Evolutionary conservation across 768 basidiomycete genomes (phyloP).

Genomic region (Rhodotorula graminis): DNA sequence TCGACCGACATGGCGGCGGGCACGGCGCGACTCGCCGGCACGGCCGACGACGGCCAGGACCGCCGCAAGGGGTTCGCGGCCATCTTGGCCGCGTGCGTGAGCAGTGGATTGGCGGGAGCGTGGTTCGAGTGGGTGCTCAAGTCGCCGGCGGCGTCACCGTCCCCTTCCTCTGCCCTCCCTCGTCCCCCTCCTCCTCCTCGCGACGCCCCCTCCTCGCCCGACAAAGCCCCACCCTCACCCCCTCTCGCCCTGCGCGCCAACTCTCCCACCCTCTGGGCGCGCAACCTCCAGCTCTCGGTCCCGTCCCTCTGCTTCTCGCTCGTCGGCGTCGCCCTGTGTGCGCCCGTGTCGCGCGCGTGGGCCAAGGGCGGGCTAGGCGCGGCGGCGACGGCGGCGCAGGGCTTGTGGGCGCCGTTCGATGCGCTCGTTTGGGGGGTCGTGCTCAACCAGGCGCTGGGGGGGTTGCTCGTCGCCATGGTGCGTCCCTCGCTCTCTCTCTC

Average conservation of each 20-base stretch:
- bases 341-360: not conserved
- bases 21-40: not conserved
- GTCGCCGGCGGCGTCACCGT: not conserved
- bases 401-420: constrained; percentile 26
- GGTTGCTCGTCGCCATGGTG: constrained; percentile 42
- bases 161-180: not conserved
- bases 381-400: not conserved
- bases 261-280: constrained; percentile 33
- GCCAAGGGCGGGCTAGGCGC: not conserved
- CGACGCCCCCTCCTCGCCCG: not conserved
- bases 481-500: too few species aligned
- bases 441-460: constrained; percentile 40
- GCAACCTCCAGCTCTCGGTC: constrained; percentile 42
- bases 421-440: constrained; percentile 39
- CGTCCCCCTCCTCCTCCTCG: not conserved
- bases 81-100: constrained; percentile 82
- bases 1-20: constrained; percentile 50
- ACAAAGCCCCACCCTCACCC: too few species aligned
- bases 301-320: constrained; percentile 39
- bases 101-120: constrained; percentile 88
- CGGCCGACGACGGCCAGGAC: constrained; percentile 40
- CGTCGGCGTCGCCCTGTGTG: constrained; percentile 20
- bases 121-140: constrained; percentile 97
- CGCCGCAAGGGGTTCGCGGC: constrained; percentile 79
- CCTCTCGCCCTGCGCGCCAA: not conserved